phyloP scores from a whole-genome alignment of 2,329 filamentous ascomycete species.

The Aplosporella prunicola region DNA sequence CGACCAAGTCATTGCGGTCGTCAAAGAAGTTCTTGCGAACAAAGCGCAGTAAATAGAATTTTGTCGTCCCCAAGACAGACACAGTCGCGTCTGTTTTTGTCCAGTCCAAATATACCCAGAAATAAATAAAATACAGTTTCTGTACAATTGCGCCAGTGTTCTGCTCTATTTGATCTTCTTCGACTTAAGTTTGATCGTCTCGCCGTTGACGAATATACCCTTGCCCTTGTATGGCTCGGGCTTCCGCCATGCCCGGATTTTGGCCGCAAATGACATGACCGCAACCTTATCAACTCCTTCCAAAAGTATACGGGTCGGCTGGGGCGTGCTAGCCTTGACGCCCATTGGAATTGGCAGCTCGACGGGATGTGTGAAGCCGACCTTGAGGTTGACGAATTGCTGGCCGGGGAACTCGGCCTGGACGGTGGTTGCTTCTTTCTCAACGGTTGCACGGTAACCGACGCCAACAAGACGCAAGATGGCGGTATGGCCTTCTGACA shows the following conservation, averaged over 20 bases:
- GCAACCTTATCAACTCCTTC: constrained; percentile 80
- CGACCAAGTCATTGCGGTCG: constrained; percentile 64
- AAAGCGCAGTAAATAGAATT: constrained; percentile 21
- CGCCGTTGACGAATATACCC: constrained; percentile 95
- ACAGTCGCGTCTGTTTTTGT: constrained; percentile 1
- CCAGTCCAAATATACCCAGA: constrained; percentile 9
- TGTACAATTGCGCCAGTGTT: constrained; percentile 2
- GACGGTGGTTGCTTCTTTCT: constrained; percentile 61
- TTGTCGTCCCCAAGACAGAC: constrained; percentile 3
- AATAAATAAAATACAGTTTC: constrained; percentile 8
- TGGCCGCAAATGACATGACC: constrained; percentile 83
- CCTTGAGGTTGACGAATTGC: constrained; percentile 84
- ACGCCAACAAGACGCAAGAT: constrained; percentile 90
- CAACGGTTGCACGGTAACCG: constrained; percentile 84
- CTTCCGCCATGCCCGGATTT: constrained; percentile 76
- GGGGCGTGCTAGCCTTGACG: constrained; percentile 76
- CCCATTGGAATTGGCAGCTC: constrained; percentile 77
- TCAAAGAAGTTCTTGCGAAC: constrained; percentile 63
- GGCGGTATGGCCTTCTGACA: constrained; percentile 91
- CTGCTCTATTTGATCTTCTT: constrained; percentile 53
- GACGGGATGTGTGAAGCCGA: constrained; percentile 92
- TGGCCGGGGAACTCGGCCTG: constrained; percentile 65
- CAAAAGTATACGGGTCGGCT: constrained; percentile 82
- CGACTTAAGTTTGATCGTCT: constrained; percentile 96
- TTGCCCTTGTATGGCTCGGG: constrained; percentile 99